Evolutionary conservation across 2,329 filamentous ascomycete genomes (phyloP), one percentile per base, ranked within the genome.

Genomic region (Cladosporium sp.): DNA sequence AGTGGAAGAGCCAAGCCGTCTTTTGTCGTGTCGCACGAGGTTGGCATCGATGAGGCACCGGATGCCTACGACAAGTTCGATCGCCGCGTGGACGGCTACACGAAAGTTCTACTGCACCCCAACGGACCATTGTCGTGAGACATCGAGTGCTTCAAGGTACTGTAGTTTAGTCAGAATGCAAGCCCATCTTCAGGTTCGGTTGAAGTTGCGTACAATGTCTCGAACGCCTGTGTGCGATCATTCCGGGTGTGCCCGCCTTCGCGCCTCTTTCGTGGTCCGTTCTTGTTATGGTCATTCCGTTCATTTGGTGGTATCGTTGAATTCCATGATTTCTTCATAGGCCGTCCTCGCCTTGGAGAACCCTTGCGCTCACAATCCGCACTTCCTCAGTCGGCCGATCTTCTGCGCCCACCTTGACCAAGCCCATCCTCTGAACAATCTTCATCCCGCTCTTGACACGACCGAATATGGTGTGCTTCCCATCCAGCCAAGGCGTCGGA

Each of bases 401-500:
- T 61, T 92, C 89, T 7, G 74, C 72, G 19, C 83, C 88, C 1
- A 90, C 95, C 74, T 87, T 89, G 46, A 95, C 89, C 54, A 93
- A 68, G 0, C 91, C 93, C 82, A 98, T 87, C 59, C 89, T 80
- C 75, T 89, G 85, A 28, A 97, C 84, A n/a, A 92, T 78, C 53
- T 80, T 77, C 79, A 97, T 82, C 0, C 93, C 93, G 51, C 73
- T 81, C 74, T 87, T 91, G 37, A 98, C 90, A 50, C 92, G 77
- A 1, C 93, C 93, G 67, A 98, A 98, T 60, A 98, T 95, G 9
- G 91, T 95, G 70, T 98, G 92, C 71, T 95, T 96, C 18, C 91
- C 90, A 71, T 98, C 93, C 55, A 98, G 73, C 92, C 92, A 97
- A 0, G 93, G 93, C 13, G 93, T 92, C 4, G 92, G 92, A 7